phyloP scores from a whole-genome alignment of 306 rosid genomes.

The Arachis stenosperma region DNA sequence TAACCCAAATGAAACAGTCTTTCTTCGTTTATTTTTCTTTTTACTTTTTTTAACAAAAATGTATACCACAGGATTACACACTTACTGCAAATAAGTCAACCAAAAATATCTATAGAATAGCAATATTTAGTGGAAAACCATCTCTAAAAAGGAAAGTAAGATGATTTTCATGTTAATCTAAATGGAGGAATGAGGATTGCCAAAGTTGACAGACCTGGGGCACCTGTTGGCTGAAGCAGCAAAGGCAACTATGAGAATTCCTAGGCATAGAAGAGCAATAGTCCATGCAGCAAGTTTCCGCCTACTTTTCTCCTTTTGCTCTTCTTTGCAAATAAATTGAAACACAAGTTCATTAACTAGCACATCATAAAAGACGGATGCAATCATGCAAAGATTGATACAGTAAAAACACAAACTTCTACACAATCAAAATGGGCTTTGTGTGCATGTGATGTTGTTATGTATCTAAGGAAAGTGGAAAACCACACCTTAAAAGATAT shows the following conservation, averaged over 20 bases:
- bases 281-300: constrained; percentile 72
- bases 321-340: constrained; percentile 44
- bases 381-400: constrained; percentile 9
- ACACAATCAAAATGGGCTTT: constrained; percentile 18
- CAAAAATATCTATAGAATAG: constrained; percentile 3
- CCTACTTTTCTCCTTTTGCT: constrained; percentile 52
- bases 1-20: constrained; percentile 1
- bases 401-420: background rate
- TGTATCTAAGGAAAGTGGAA: too few relatives aligned
- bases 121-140: constrained; percentile 19
- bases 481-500: too few relatives aligned
- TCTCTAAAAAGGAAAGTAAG: background rate
- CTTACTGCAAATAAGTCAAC: constrained; percentile 8
- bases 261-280: constrained; percentile 63
- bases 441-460: background rate
- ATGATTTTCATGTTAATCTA: constrained; percentile 22
- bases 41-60: background rate
- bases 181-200: constrained; percentile 11
- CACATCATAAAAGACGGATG: constrained; percentile 26
- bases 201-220: constrained; percentile 58
- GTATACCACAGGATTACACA: constrained; percentile 9
- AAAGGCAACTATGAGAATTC: constrained; percentile 54
- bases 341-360: constrained; percentile 34
- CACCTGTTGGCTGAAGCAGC: constrained; percentile 61
- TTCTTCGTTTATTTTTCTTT: background rate